These are phyloP conservation scores for Scutellaria baicalensis DNA, from an alignment of 257 asterid species.

Conservation along the genomic window DNA sequence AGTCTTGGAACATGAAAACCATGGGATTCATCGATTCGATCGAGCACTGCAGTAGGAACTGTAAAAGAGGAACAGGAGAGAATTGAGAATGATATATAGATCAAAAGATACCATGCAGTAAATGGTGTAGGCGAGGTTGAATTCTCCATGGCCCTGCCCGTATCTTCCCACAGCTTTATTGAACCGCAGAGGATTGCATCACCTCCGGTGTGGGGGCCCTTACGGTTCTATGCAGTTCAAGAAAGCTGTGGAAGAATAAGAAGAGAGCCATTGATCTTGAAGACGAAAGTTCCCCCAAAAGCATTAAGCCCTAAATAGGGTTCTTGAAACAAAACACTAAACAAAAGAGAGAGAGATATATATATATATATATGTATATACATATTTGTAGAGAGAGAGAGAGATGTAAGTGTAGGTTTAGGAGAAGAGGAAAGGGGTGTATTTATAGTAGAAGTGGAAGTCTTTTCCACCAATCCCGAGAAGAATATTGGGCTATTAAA, in stretches of 20 bases:
- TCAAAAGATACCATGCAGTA: constrained; percentile 1
- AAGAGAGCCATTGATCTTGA: constrained; percentile 36
- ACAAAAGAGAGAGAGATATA: background rate
- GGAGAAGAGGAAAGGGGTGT: constrained; percentile 25
- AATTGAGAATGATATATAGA: background rate
- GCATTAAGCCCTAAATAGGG: constrained; percentile 36
- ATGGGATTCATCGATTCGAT: background rate
- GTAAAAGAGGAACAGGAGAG: background rate
- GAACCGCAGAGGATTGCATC: constrained; percentile 47
- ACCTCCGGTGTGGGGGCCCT: constrained; percentile 1
- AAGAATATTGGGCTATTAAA: constrained; percentile 69
- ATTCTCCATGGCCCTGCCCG: constrained; percentile 20
- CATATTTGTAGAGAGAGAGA: background rate
- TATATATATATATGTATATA: too few relatives aligned
- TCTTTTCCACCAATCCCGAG: constrained; percentile 88
- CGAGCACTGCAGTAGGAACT: background rate
- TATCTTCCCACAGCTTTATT: constrained; percentile 97
- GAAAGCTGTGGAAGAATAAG: constrained; percentile 97
- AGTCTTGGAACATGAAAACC: background rate
- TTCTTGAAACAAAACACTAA: background rate
- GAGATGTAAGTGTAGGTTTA: constrained; percentile 19
- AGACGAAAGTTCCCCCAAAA: background rate
- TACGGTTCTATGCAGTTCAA: constrained; percentile 58
- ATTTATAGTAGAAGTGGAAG: constrained; percentile 53
- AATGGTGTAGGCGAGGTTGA: background rate